Evolutionary conservation across 208 protist genomes (phyloP).

Genomic region (Herpetomonas samuelpessoai): DNA sequence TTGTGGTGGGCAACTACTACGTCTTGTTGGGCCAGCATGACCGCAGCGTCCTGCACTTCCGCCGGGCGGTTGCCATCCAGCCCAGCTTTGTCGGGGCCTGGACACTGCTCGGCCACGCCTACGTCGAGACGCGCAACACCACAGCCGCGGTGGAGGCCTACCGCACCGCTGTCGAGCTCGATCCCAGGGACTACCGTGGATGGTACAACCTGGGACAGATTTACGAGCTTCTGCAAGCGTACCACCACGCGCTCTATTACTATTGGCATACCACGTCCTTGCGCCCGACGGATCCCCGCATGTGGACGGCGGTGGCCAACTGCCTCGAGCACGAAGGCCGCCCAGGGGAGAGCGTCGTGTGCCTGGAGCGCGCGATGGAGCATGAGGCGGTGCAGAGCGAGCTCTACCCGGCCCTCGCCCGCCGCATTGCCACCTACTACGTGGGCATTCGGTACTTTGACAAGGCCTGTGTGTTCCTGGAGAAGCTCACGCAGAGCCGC

Average conservation of each 20-base stretch:
- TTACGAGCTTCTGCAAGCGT: constrained; percentile 96
- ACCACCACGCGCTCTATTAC: constrained; percentile 96
- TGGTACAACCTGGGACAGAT: constrained; percentile 98
- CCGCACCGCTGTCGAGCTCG: constrained; percentile 91
- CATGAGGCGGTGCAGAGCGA: constrained; percentile 39
- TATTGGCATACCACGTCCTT: constrained; percentile 93
- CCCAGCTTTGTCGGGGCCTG: constrained; percentile 92
- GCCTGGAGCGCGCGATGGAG: constrained; percentile 72
- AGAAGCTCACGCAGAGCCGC: constrained; percentile 49
- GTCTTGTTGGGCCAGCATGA: constrained; percentile 93
- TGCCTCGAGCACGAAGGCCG: constrained; percentile 77
- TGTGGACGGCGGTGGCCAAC: constrained; percentile 89
- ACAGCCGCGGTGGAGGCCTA: constrained; percentile 95
- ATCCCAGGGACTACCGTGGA: constrained; percentile 93
- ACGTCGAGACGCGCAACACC: constrained; percentile 95
- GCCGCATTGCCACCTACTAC: constrained; percentile 66
- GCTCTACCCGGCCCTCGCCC: constrained; percentile 64
- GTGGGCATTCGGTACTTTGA: constrained; percentile 35
- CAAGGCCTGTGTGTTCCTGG: constrained; percentile 60
- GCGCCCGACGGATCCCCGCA: constrained; percentile 94
- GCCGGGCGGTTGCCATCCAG: constrained; percentile 87
- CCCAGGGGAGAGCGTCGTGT: constrained; percentile 58
- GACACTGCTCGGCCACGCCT: constrained; percentile 98
- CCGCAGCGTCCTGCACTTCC: constrained; percentile 95
- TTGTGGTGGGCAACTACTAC: constrained; percentile 98